Conservation (phyloP, 352 stramenopile species). For the Phytophthora agathidicida region DNA sequence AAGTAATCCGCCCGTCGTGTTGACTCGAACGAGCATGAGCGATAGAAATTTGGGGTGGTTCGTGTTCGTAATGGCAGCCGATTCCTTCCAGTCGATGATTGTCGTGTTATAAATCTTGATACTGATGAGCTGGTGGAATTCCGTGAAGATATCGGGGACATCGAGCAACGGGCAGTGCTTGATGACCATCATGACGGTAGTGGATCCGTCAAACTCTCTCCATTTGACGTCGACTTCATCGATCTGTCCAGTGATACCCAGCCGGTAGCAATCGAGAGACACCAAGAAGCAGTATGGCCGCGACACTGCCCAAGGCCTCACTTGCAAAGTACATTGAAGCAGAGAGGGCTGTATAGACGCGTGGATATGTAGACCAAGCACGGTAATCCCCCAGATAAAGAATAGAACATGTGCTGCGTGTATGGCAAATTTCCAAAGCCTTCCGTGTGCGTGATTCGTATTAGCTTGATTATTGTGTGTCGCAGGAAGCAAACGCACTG, state of each 20-base stretch:
- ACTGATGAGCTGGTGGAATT: constrained; percentile 33
- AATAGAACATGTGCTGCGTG: constrained; percentile 6
- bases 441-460: neutral
- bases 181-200: constrained; percentile 35
- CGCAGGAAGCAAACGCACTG: neutral
- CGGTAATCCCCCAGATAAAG: constrained; percentile 7
- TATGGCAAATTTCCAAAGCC: neutral
- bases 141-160: constrained; percentile 21
- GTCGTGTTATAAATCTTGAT: constrained; percentile 46
- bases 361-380: constrained; percentile 23
- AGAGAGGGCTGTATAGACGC: constrained; percentile 5
- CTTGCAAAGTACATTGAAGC: constrained; percentile 22
- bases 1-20: constrained; percentile 35
- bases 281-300: constrained; percentile 36
- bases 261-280: constrained; percentile 28
- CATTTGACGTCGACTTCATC: constrained; percentile 20
- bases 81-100: constrained; percentile 28
- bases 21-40: constrained; percentile 41
- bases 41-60: constrained; percentile 33
- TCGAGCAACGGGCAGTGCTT: constrained; percentile 36
- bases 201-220: constrained; percentile 24
- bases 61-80: constrained; percentile 31
- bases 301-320: constrained; percentile 32
- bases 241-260: constrained; percentile 14
- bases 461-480: neutral